These are phyloP conservation scores for Cercospora nicotianae DNA, from an alignment of 2,329 filamentous ascomycete species.

Conservation along the genomic window DNA sequence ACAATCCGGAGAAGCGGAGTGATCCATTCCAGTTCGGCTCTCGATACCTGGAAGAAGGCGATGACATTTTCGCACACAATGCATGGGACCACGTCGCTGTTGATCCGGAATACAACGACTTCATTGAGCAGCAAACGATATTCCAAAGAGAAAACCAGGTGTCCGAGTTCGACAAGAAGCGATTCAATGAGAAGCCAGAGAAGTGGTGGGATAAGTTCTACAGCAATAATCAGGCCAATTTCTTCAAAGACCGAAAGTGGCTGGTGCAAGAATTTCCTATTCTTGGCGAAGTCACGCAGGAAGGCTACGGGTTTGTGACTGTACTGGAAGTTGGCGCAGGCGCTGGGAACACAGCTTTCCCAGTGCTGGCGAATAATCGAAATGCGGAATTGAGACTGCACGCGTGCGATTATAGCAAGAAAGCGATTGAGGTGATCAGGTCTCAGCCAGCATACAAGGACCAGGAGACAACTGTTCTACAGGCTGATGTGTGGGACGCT, in stretches of 20 bases:
- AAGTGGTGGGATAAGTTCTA: slow-evolving; percentile 99
- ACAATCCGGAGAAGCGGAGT: slow-evolving; percentile 77
- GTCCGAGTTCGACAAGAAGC: slow-evolving; percentile 86
- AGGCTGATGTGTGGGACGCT: slow-evolving; percentile 94
- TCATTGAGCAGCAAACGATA: slow-evolving; percentile 78
- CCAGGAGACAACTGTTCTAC: slow-evolving; percentile 55
- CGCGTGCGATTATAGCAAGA: slow-evolving; percentile 95
- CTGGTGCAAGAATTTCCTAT: slow-evolving; percentile 93
- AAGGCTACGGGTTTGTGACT: slow-evolving; percentile 66
- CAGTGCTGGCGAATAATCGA: slow-evolving; percentile 77
- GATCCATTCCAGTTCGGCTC: slow-evolving; percentile 97
- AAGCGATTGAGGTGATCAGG: slow-evolving; percentile 90
- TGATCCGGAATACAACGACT: slow-evolving; percentile 82
- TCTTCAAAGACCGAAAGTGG: slow-evolving; percentile 99
- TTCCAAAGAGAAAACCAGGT: slow-evolving; percentile 85
- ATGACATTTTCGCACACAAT: slow-evolving; percentile 95
- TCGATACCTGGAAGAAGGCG: slow-evolving; percentile 76
- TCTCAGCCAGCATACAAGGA: slow-evolving; percentile 72
- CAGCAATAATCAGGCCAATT: slow-evolving; percentile 94
- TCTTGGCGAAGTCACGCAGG: slow-evolving; percentile 70
- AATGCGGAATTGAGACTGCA: slow-evolving; percentile 81
- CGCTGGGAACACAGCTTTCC: slow-evolving; percentile 94
- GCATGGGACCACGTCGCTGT: slow-evolving; percentile 98
- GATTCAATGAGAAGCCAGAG: slow-evolving; percentile 84
- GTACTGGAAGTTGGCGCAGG: slow-evolving; percentile 92